Evolutionary conservation across 2,329 filamentous ascomycete species (phyloP), one percentile per base, ranked within the genome.

Genomic region (Basipetospora sp.): DNA sequence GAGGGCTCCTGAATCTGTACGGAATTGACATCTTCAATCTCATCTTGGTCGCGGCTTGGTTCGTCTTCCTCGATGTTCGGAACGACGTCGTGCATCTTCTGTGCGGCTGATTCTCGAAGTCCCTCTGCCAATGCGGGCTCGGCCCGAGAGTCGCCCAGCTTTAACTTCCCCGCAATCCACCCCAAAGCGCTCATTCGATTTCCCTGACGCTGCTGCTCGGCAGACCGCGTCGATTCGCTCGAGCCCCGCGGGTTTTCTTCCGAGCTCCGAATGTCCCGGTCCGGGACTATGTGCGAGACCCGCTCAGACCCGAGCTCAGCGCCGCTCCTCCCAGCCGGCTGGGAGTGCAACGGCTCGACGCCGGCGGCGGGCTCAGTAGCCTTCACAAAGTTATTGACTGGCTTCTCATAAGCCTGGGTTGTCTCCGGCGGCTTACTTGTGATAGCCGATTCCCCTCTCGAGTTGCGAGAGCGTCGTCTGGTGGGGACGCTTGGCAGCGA

Each of bases 401-500:
- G 25, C 31, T 34, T 31, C 16, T 22, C 29, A 28, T 20, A 16
- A 11, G 25, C 36, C 31, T 34, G 37, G 31, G 37, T 34, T 19
- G 22, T 17, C 31, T 19, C 31, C 31, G 26, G 35, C 35, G 37
- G 37, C 37, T 34, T 34, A 39, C 37, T 39, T 26, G 37, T 39
- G 37, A 39, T 39, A n/a, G 31, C 31, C 31, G 31, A 14, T 27
- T 30, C 31, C 18, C 28, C 25, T 26, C 25, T 30, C 28, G 32
- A 22, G 2, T 16, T 34, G 19, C 37, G 30, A 22, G 37, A 34
- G 16, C 37, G 31, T 13, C 37, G 31, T 29, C 31, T 39, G n/a
- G 46, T 47, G 10, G 53, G 52, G 1, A 48, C 34, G 3, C 49
- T 34, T 1, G 56, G 55, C 28, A 60, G 36, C 3, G 57, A 50